phyloP scores from a whole-genome alignment of 371 early-diverging fungal species.

The Fennellomyces sp. region DNA sequence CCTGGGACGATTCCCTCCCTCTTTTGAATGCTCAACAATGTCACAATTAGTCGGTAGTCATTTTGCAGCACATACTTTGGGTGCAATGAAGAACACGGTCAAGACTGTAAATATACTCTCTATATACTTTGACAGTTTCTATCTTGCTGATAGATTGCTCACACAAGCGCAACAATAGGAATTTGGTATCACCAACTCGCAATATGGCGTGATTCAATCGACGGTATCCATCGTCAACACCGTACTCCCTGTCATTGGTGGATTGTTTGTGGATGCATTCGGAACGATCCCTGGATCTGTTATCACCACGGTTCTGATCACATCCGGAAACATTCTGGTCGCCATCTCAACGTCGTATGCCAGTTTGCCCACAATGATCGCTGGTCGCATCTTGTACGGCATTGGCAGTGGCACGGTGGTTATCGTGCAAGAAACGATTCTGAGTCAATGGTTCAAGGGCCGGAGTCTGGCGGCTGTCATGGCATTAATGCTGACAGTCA shows the following conservation, averaged over 20 bases:
- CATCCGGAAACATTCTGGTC: constrained; percentile 62
- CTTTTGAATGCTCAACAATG: too few relatives aligned
- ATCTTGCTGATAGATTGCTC: too few relatives aligned
- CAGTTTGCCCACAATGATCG: constrained; percentile 63
- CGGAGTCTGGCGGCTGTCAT: constrained; percentile 65
- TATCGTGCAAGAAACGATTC: constrained; percentile 72
- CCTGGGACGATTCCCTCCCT: too few relatives aligned
- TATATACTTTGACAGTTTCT: too few relatives aligned
- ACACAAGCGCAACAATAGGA: too few relatives aligned
- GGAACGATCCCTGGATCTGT: constrained; percentile 70
- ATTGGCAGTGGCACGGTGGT: constrained; percentile 74
- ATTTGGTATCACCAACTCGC: constrained; percentile 66
- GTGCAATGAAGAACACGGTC: constrained; percentile 68
- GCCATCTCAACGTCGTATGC: constrained; percentile 58
- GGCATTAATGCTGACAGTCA: constrained; percentile 67
- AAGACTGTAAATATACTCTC: constrained; percentile 73
- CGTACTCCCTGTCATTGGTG: constrained; percentile 68
- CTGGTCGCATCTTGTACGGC: constrained; percentile 72
- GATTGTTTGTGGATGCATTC: constrained; percentile 75
- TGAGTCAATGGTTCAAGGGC: constrained; percentile 76
- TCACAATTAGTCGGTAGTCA: constrained; percentile 79
- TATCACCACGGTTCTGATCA: constrained; percentile 64
- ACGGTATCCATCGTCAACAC: constrained; percentile 75
- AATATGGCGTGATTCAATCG: constrained; percentile 75
- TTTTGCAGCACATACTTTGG: constrained; percentile 75